Evolutionary conservation across 768 basidiomycete genomes (phyloP), one percentile per base, ranked within the genome.

Genomic region (Xerocomellus intermedius): DNA sequence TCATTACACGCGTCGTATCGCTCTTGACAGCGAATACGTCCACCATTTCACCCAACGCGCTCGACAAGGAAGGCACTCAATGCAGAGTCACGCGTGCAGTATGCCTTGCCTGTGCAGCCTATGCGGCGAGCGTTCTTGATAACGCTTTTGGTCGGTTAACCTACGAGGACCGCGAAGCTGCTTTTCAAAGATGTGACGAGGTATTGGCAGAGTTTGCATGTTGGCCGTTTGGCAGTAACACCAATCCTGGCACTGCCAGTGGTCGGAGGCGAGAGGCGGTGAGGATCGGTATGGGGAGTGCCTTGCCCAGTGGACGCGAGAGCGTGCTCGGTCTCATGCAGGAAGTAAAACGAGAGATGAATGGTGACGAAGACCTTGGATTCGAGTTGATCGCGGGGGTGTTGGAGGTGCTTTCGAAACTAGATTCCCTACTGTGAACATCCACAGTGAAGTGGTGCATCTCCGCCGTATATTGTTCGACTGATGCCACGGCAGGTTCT

Each of bases 301-400:
- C 72, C 35, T 69, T 81, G 42, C 68, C 76, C 39, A 78, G 76
- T 70, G 81, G 85, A 38, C 73, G 86, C 47, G 86, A 91, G 69
- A 79, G 83, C 42, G 79, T 92, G 35, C 70, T 85, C n/a, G 91
- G 89, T 22, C 76, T 94, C 39, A 75, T 93, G 30, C 75, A 79
- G 55, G 91, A 88, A 65, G 89, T 84, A 42, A 82, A 82, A 69
- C 84, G 83, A 67, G 91, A 93, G 77, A 77, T 84, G 69, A 71
- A 73, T 13, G 80, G 79, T 21, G 85, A 88, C 38, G 91, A 89
- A 65, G 96, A 98, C 70, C 71, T 88, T 42, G 86, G 85, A 43
- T 91, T 97, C 61, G 97, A 99, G 77, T 79, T 98, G 49, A 77
- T 98, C 10, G 91, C 92, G 6, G 94, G 92, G 0, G 94, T 98